Evolutionary conservation across 257 asterid species (phyloP), one percentile per base, ranked within the genome.

Genomic region (Linaria vulgaris): DNA sequence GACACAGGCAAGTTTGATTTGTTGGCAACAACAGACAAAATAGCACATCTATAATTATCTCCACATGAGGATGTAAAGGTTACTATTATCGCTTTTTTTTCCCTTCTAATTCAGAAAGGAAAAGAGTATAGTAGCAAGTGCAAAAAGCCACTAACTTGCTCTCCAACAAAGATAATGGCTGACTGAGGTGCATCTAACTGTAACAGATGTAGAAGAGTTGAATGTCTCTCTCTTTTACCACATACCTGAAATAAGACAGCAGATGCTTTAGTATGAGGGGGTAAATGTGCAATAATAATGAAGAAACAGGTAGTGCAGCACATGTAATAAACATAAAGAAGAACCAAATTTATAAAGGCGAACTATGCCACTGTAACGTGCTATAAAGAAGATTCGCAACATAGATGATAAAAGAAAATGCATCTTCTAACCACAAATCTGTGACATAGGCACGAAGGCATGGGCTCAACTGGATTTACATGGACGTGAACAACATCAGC

Each of bases 401-500:
- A 34, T 3, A 34, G 41, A 34, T 30, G 37, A 30, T 30, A n/a
- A 27, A 27, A 27, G 39, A 4, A 27, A 44, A 34, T 30, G 64
- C 59, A 46, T 67, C 60, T 57, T 69, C 94, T 83, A 71, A 91
- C 98, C 97, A 86, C 74, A 80, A 81, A 86, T 84, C 94, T 80
- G 76, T 91, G 97, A 79, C 76, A 70, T 17, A 91, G 81, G 79
- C 96, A 86, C 24, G 88, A 77, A 17, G 98, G 96, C 96, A 91
- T 77, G 56, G 98, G 97, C 71, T 80, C 74, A 68, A 86, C 70
- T 44, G 94, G 82, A 79, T 86, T 91, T 64, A 86, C 80, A 72
- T 91, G 92, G 79, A 88, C 79, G 76, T 86, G 97, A 23, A 75
- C 83, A 56, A 85, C 95, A 75, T 85, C 83, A 25, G 81, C 77